phyloP scores from a whole-genome alignment of 345 rosid species.

The Theobroma cacao region DNA sequence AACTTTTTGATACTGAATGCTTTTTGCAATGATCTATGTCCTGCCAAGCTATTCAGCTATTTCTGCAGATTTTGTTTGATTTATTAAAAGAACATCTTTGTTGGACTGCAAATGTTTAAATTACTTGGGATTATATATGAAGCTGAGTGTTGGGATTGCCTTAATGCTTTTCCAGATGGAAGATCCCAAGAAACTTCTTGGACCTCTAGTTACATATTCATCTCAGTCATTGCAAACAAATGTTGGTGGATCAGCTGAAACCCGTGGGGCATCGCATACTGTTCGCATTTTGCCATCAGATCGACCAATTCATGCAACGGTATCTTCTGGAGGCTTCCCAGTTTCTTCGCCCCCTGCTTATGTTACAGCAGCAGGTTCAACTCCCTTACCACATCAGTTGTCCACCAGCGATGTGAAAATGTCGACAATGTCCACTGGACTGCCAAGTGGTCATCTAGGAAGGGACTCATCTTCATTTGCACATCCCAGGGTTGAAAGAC shows the following conservation, averaged over 20 bases:
- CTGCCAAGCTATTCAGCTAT: background rate
- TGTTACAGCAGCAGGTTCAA: constrained; percentile 34
- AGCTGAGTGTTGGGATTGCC: background rate
- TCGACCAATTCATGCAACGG: constrained; percentile 31
- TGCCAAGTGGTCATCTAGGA: constrained; percentile 37
- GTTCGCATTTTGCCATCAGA: constrained; percentile 20
- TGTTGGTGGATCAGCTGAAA: constrained; percentile 25
- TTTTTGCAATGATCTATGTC: background rate
- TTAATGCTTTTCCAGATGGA: constrained; percentile 59
- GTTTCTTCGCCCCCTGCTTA: constrained; percentile 28
- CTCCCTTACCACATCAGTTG: constrained; percentile 38
- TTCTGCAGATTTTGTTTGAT: background rate
- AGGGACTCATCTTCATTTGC: constrained; percentile 45
- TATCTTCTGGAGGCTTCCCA: constrained; percentile 43
- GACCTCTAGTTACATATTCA: constrained; percentile 41
- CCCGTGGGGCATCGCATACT: background rate
- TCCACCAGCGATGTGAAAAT: constrained; percentile 40
- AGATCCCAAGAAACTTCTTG: constrained; percentile 49
- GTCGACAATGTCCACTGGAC: constrained; percentile 33
- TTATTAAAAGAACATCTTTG: background rate
- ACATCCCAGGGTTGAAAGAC: constrained; percentile 46
- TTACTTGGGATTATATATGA: background rate
- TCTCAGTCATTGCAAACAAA: constrained; percentile 48
- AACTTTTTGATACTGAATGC: background rate
- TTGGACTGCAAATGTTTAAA: background rate